Evolutionary conservation across 352 stramenopile genomes (phyloP).

Genomic region (Pythium vanterpoolii): DNA sequence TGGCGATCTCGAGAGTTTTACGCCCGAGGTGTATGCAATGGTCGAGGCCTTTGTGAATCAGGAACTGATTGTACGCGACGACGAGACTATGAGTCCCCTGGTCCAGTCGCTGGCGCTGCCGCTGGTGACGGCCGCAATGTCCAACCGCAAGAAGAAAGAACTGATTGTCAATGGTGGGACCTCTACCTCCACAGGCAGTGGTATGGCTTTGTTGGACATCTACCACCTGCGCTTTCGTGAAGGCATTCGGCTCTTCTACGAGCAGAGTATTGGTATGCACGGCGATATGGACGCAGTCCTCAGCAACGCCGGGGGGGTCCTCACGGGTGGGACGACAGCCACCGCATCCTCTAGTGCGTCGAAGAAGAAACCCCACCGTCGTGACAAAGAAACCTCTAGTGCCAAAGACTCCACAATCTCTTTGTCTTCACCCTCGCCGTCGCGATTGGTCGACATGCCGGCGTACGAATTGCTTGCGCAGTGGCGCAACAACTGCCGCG

Average conservation of each 20-base stretch:
- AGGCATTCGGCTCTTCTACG: slow-evolving; percentile 76
- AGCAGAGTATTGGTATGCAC: slow-evolving; percentile 68
- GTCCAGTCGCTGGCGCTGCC: slow-evolving; percentile 48
- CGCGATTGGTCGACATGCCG: slow-evolving; percentile 42
- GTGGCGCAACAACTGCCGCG: slow-evolving; percentile 77
- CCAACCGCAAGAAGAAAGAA: slow-evolving; percentile 23
- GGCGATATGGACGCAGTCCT: slow-evolving; percentile 78
- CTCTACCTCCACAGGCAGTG: slow-evolving; percentile 1
- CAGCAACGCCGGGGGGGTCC: slow-evolving; percentile 22
- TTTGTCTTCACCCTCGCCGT: too few relatives aligned
- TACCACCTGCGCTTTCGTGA: slow-evolving; percentile 60
- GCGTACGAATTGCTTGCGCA: slow-evolving; percentile 61
- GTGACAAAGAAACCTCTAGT: slow-evolving; percentile 19
- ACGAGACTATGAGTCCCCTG: slow-evolving; percentile 16
- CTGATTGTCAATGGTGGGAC: background rate
- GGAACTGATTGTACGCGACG: slow-evolving; percentile 29
- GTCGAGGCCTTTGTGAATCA: slow-evolving; percentile 61
- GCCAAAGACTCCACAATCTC: slow-evolving; percentile 12
- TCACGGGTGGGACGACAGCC: slow-evolving; percentile 24
- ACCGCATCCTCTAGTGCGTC: slow-evolving; percentile 37
- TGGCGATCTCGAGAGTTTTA: slow-evolving; percentile 47
- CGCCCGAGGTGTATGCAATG: slow-evolving; percentile 29
- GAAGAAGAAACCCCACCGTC: slow-evolving; percentile 25
- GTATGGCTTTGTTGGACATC: slow-evolving; percentile 53
- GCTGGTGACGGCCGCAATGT: background rate